Evolutionary conservation across 2,329 filamentous ascomycete species (phyloP).

Genomic region (Akanthomyces muscarius): DNA sequence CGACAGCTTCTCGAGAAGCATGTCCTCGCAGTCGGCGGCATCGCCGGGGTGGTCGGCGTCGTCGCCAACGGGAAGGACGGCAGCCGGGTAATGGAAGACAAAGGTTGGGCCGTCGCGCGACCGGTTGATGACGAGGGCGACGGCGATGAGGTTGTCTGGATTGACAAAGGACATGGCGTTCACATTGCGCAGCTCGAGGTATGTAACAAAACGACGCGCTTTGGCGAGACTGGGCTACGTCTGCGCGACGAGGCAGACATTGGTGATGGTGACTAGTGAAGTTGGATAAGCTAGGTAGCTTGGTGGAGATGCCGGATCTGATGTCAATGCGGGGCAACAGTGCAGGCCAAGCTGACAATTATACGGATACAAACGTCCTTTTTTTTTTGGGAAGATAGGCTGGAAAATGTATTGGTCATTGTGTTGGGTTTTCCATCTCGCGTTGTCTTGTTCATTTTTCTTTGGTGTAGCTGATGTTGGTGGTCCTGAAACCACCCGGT

Average conservation of each 20-base stretch:
- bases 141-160: conserved; percentile 58
- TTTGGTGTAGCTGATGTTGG: too few relatives aligned
- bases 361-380: too few relatives aligned
- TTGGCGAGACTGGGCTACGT: background rate
- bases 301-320: background rate
- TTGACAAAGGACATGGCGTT: conserved; percentile 46
- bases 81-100: conserved; percentile 84
- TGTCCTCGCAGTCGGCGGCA: conserved; percentile 42
- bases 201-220: background rate
- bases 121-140: conserved; percentile 69
- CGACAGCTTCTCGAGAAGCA: conserved; percentile 44
- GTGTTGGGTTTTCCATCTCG: too few relatives aligned
- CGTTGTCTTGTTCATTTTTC: too few relatives aligned
- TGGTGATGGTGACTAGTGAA: background rate
- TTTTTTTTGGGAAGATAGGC: background rate
- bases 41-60: conserved; percentile 34
- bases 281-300: background rate
- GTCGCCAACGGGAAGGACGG: conserved; percentile 37
- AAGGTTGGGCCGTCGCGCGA: conserved; percentile 76
- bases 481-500: too few relatives aligned
- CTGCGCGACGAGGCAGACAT: background rate
- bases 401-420: background rate
- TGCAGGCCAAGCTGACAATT: too few relatives aligned
- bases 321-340: background rate
- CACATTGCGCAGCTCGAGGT: background rate